Conservation (phyloP, 2,329 filamentous ascomycete species). For the Rhytidhysteron rufulum region DNA sequence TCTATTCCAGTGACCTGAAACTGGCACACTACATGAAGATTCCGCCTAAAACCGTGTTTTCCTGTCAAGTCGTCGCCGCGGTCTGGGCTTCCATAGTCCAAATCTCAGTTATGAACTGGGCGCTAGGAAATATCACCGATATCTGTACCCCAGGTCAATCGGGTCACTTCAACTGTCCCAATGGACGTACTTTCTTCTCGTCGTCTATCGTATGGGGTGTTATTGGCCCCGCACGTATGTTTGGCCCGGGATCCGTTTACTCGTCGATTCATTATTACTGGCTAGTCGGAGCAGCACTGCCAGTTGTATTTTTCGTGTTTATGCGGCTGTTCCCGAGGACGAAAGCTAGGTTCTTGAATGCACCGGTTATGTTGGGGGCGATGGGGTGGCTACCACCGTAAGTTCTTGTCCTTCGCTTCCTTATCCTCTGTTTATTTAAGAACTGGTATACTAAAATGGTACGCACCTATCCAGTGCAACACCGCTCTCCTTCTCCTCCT, state of each 20-base stretch:
- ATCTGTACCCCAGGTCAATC: constrained; percentile 60
- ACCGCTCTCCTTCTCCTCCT: constrained; percentile 66
- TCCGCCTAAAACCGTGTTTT: constrained; percentile 64
- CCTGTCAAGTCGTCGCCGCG: constrained; percentile 62
- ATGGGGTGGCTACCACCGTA: constrained; percentile 47
- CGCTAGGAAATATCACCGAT: constrained; percentile 53
- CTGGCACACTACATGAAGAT: constrained; percentile 53
- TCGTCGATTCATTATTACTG: constrained; percentile 66
- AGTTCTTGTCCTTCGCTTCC: too few relatives aligned
- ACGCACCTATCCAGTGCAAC: constrained; percentile 49
- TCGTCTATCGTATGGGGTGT: constrained; percentile 61
- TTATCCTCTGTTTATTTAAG: too few relatives aligned
- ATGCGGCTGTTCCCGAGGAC: constrained; percentile 61
- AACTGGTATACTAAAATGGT: too few relatives aligned
- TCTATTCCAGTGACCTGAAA: constrained; percentile 49
- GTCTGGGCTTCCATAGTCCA: constrained; percentile 65
- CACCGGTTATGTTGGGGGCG: constrained; percentile 50
- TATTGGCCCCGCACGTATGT: constrained; percentile 68
- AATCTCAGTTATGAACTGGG: constrained; percentile 60
- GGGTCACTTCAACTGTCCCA: constrained; percentile 58
- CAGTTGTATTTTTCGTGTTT: constrained; percentile 59
- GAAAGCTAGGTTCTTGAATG: constrained; percentile 62
- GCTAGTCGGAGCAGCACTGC: constrained; percentile 61
- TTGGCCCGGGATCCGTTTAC: constrained; percentile 61
- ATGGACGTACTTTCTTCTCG: constrained; percentile 61